phyloP scores from a whole-genome alignment of 257 asterid genomes.

The Anisodus tanguticus region DNA sequence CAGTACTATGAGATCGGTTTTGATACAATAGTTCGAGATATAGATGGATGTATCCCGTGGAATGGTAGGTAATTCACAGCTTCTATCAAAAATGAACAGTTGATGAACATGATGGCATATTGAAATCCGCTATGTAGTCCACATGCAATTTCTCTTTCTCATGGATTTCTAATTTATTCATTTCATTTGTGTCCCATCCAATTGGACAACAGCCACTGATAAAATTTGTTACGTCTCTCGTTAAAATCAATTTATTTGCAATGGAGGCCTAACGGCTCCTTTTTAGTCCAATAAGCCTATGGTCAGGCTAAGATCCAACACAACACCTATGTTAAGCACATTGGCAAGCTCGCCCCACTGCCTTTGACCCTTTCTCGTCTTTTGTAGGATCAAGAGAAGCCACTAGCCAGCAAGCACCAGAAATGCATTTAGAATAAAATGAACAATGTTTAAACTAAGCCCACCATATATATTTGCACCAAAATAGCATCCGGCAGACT shows the following conservation, averaged over 20 bases:
- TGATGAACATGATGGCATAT: too few species aligned
- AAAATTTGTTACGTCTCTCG: background rate
- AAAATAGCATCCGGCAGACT: background rate
- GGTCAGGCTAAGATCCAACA: background rate
- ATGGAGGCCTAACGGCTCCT: background rate
- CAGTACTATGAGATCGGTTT: too few species aligned
- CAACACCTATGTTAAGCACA: background rate
- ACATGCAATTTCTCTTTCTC: background rate
- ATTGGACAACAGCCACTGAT: background rate
- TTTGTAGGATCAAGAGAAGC: background rate
- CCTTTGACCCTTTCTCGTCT: background rate
- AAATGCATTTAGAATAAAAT: background rate
- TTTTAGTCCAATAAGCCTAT: background rate
- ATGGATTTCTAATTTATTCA: too few species aligned
- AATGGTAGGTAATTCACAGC: too few species aligned
- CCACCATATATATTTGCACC: conserved; percentile 22
- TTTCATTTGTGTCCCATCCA: background rate
- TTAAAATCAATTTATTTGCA: background rate
- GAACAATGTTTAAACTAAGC: background rate
- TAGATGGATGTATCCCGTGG: too few species aligned
- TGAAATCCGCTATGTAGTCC: background rate
- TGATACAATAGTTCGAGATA: too few species aligned
- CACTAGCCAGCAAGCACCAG: background rate
- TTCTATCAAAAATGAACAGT: too few species aligned
- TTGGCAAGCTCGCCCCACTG: background rate